These are phyloP conservation scores for Trichoderma atroviride DNA, from an alignment of 2,329 filamentous ascomycete species.

Conservation along the genomic window DNA sequence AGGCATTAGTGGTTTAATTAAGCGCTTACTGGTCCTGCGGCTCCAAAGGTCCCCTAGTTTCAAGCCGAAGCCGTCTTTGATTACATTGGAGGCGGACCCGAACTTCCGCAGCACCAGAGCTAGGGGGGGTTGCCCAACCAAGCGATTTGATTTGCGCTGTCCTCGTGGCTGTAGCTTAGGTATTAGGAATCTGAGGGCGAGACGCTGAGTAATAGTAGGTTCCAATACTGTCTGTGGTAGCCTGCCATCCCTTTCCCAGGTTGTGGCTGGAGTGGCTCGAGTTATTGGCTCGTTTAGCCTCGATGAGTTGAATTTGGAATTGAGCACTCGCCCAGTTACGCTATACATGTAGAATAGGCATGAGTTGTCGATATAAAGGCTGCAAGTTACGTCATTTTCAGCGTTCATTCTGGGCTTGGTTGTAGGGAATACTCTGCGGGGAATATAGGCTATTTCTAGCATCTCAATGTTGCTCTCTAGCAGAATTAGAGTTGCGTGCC, in stretches of 20 bases:
- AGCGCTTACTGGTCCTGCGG: constrained; percentile 7
- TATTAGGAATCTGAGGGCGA: constrained; percentile 7
- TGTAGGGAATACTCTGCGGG: no score
- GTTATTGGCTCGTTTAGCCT: neutral
- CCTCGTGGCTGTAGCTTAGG: neutral
- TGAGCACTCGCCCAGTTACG: neutral
- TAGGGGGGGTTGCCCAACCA: neutral
- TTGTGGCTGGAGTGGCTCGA: neutral
- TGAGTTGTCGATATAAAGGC: neutral
- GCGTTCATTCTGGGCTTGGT: neutral
- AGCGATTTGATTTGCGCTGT: neutral
- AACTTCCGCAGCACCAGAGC: neutral
- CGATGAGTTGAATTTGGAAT: neutral
- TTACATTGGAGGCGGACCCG: neutral
- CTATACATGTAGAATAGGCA: neutral
- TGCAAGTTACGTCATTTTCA: constrained; percentile 12
- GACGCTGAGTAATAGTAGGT: constrained; percentile 11
- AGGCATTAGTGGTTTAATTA: neutral
- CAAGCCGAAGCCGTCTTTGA: constrained; percentile 18
- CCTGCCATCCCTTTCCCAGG: neutral
- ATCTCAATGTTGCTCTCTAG: neutral
- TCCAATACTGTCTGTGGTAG: neutral
- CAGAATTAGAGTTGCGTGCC: neutral
- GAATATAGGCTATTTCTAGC: neutral
- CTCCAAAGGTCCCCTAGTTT: neutral